A percentile compares a stretch with the other conserved stretches of the same genome.
These are phyloP conservation scores for Falciphora oryzae DNA, from an alignment of 2,329 filamentous ascomycete genomes.

Conservation along the genomic window DNA sequence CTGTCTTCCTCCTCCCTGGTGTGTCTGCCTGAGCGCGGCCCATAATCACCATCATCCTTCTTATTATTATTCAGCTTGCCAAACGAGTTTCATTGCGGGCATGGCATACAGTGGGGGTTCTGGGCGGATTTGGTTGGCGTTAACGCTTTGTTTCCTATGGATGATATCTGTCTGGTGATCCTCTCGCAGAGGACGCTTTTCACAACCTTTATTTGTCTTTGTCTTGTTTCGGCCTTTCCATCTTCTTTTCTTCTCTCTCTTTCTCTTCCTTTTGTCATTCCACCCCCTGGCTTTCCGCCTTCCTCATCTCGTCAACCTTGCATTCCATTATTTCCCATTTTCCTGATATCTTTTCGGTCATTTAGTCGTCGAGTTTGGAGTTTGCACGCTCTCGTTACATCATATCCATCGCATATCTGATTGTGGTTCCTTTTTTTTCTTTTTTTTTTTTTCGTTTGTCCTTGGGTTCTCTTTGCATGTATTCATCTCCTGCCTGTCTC, in stretches of 20 bases:
- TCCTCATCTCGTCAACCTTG: neutral
- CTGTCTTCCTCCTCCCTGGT: neutral
- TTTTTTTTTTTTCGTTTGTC: neutral
- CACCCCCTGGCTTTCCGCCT: neutral
- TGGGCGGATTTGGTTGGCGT: neutral
- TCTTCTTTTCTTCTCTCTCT: too few species aligned
- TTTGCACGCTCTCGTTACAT: too few species aligned
- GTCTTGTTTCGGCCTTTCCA: conserved; percentile 1
- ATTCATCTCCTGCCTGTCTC: neutral
- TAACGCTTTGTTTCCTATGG: conserved; percentile 1
- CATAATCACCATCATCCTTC: neutral
- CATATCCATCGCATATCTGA: too few species aligned
- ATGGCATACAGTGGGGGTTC: neutral
- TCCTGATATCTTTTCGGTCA: neutral
- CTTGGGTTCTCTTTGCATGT: conserved; percentile 15
- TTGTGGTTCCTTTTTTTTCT: too few species aligned
- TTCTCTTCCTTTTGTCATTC: neutral
- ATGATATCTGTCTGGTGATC: neutral
- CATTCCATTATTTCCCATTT: neutral
- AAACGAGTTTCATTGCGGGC: neutral
- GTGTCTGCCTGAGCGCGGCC: neutral
- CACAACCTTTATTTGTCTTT: neutral
- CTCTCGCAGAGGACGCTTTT: neutral
- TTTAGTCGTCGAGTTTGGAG: too few species aligned
- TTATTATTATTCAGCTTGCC: conserved; percentile 15